A percentile compares a stretch with the other conserved stretches of the same genome.
Conservation (phyloP, 768 basidiomycete species). For the Rubroboletus pulcherrimus region DNA sequence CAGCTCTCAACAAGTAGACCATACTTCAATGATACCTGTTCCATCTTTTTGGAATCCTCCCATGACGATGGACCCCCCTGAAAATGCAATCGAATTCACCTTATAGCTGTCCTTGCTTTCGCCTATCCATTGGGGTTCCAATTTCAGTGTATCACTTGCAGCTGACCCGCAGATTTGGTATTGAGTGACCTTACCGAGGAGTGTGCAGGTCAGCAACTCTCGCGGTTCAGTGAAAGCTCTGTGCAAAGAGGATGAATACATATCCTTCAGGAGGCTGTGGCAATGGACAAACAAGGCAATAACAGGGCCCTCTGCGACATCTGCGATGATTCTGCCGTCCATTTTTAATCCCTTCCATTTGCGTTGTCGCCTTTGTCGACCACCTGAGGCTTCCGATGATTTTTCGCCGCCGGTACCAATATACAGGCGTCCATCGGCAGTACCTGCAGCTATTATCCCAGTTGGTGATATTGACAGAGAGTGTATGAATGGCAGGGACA, state of each 20-base stretch:
- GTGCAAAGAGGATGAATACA: neutral
- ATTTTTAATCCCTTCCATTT: conserved; percentile 70
- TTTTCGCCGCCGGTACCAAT: conserved; percentile 69
- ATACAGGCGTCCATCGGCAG: conserved; percentile 72
- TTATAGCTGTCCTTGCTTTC: conserved; percentile 47
- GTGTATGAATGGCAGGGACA: conserved; percentile 75
- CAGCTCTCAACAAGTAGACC: conserved; percentile 30
- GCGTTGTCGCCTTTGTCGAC: conserved; percentile 51
- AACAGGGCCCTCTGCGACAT: conserved; percentile 70
- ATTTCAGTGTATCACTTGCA: conserved; percentile 34
- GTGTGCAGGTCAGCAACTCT: conserved; percentile 51
- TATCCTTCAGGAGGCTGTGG: neutral
- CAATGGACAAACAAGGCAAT: conserved; percentile 54
- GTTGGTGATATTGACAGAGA: conserved; percentile 54
- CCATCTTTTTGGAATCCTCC: conserved; percentile 60
- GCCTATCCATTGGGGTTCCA: conserved; percentile 46
- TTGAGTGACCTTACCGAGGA: conserved; percentile 55
- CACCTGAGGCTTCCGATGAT: conserved; percentile 12
- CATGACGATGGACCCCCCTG: conserved; percentile 47
- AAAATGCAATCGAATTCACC: conserved; percentile 59
- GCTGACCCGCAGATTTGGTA: conserved; percentile 44
- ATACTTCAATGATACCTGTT: conserved; percentile 63
- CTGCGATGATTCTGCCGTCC: conserved; percentile 41
- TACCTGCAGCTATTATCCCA: conserved; percentile 65
- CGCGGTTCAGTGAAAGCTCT: conserved; percentile 51